A percentile compares a stretch with the other conserved stretches of the same genome.
Evolutionary conservation across 192 early-diverging fungal genomes (phyloP).

Genomic region (Haplosporangium gracile): DNA sequence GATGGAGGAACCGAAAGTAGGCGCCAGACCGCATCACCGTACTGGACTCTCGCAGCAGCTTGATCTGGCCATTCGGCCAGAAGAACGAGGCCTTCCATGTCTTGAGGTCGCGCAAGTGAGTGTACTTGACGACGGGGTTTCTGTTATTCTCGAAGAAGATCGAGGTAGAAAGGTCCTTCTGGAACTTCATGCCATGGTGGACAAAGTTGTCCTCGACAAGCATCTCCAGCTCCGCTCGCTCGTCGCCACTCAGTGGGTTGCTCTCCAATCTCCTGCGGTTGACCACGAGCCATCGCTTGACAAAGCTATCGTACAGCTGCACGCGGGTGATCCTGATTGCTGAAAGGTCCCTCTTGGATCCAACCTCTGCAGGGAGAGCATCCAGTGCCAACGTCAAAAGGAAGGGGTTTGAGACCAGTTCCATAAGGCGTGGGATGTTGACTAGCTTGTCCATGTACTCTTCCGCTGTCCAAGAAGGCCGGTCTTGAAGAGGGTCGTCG

Average conservation of each 20-base stretch:
- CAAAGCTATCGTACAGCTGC: slow-evolving; percentile 10
- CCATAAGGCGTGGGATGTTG: not conserved
- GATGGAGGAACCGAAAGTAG: not conserved
- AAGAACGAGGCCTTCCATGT: slow-evolving; percentile 14
- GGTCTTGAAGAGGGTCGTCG: no score
- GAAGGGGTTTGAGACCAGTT: slow-evolving; percentile 15
- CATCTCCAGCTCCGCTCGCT: not conserved
- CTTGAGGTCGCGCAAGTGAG: not conserved
- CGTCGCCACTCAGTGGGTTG: not conserved
- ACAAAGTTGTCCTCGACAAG: not conserved
- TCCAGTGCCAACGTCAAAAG: slow-evolving; percentile 11
- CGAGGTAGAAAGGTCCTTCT: not conserved
- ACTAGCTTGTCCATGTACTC: not conserved
- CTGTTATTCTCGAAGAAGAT: slow-evolving; percentile 8
- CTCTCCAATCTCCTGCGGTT: not conserved
- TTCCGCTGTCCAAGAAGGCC: not conserved
- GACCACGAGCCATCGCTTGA: not conserved
- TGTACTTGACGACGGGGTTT: slow-evolving; percentile 16
- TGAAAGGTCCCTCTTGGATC: not conserved
- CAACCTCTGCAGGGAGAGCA: not conserved
- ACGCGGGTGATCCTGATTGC: slow-evolving; percentile 17
- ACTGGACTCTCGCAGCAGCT: not conserved
- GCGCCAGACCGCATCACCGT: not conserved
- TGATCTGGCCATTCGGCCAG: not conserved
- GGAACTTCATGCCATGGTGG: not conserved